A percentile compares a stretch with the other conserved stretches of the same genome.
Conservation (phyloP, 1,284 basidiomycete species). For the Anthracocystis walkeri region DNA sequence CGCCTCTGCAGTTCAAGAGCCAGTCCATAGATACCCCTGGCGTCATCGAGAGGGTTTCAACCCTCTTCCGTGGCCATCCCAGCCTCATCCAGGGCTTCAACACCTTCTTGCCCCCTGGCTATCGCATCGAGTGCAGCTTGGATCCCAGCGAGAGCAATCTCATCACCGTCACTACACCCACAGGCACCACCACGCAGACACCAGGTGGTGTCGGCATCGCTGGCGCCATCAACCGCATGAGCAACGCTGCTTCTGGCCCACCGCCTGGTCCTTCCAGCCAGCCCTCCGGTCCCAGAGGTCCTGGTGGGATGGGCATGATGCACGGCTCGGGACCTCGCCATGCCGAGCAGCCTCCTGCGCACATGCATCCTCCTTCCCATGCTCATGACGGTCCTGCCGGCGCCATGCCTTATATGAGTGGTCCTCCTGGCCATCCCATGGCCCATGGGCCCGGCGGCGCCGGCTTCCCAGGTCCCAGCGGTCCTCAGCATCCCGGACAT, state of each 20-base stretch:
- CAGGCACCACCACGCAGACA: constrained; percentile 78
- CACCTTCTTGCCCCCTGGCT: constrained; percentile 95
- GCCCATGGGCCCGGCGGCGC: constrained; percentile 24
- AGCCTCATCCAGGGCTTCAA: constrained; percentile 98
- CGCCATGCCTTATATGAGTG: constrained; percentile 37
- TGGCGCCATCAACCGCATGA: constrained; percentile 67
- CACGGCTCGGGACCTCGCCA: constrained; percentile 46
- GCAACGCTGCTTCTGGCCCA: constrained; percentile 27
- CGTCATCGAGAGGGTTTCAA: constrained; percentile 95
- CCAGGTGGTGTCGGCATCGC: constrained; percentile 69
- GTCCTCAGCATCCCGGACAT: constrained; percentile 38
- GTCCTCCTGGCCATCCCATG: constrained; percentile 39
- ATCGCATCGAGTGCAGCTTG: constrained; percentile 89
- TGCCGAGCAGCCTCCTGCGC: constrained; percentile 41
- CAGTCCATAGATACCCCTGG: constrained; percentile 91
- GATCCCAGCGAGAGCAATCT: constrained; percentile 76
- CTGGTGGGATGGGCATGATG: constrained; percentile 44
- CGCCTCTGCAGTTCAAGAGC: constrained; percentile 62
- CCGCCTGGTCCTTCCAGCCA: constrained; percentile 31
- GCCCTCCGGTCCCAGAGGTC: constrained; percentile 30
- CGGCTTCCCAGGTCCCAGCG: constrained; percentile 36
- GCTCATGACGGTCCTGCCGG: constrained; percentile 34
- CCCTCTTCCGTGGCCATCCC: constrained; percentile 92
- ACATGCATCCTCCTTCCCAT: constrained; percentile 46
- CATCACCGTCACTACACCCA: constrained; percentile 94